Base-by-base conservation (phyloP, 2,329 filamentous ascomycete species). In the Furcasterigmium furcatum region DNA sequence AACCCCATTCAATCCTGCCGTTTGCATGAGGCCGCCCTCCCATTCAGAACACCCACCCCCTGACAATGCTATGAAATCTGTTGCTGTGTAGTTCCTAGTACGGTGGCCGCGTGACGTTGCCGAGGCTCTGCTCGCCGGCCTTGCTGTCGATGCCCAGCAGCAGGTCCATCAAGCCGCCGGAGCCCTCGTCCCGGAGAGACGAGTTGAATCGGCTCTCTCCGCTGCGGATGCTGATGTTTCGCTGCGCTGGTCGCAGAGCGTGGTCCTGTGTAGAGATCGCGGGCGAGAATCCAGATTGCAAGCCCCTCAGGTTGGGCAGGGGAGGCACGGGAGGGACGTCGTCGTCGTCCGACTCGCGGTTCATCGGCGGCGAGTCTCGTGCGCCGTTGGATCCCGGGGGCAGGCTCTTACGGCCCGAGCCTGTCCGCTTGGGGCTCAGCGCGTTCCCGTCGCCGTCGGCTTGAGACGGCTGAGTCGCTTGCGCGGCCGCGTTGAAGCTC, bases 311-410 rank as follows among this genome's bases (percentile, higher is more conserved):
- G 44, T 62, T 64, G 13, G 77, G 79, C 50, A 82, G 59, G 2
- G 77, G 77, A 6, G 79, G 79, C 12, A 82, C 78, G 0, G 79
- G 79, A 4, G 79, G 79, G 8, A 81, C 75, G 0, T 58, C 56
- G 8, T 71, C 66, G 4, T 60, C 53, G 10, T 63, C 62, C 5
- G 51, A 50, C 4, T 61, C 61, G 20, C 58, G 57, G 16, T 49
- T 50, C 4, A 61, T 25, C 46, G 40, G 9, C 30, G 27, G 38
- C 18, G 43, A 55, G 27, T 65, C 61, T 25, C 58, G 55, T 8
- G 65, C 59, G 16, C 70, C 68, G 48, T 75, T 70, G n/a, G 71
- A 72, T 38, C 60, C 67, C 35, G 74, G 57, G 3, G 71, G 72
- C 1, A 71, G 70, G 27, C 63, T 50, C n/a, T 58, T 63, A 16